Conservation (phyloP, 768 basidiomycete genomes). For the Lyophyllum atratum region DNA sequence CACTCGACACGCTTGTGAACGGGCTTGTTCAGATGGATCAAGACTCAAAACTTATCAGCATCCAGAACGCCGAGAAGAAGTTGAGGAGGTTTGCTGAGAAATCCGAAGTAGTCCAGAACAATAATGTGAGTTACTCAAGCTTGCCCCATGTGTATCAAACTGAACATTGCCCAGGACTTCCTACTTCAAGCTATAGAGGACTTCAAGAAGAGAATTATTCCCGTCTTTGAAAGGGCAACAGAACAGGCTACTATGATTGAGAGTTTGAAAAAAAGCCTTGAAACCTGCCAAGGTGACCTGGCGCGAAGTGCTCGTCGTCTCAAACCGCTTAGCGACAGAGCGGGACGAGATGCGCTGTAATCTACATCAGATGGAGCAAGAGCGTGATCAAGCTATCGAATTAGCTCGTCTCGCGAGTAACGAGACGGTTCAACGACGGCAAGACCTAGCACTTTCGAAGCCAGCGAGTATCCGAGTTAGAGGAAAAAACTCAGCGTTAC, state of each 20-base stretch:
- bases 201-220: slow-evolving; percentile 43
- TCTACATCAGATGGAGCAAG: slow-evolving; percentile 17
- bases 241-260: slow-evolving; percentile 30
- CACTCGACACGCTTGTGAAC: slow-evolving; percentile 28
- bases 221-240: slow-evolving; percentile 33
- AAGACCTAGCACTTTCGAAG: slow-evolving; percentile 15
- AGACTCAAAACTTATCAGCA: slow-evolving; percentile 33
- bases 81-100: slow-evolving; percentile 29
- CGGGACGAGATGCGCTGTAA: slow-evolving; percentile 16
- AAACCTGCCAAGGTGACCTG: slow-evolving; percentile 9
- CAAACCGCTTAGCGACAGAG: slow-evolving; percentile 21
- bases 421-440: slow-evolving; percentile 22
- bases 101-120: slow-evolving; percentile 23
- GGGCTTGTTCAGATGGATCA: slow-evolving; percentile 35
- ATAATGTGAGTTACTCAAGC: slow-evolving; percentile 26
- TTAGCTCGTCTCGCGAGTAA: slow-evolving; percentile 28
- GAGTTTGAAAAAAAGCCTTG: slow-evolving; percentile 19
- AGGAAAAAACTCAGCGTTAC: slow-evolving; percentile 30
- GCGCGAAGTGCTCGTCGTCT: neutral
- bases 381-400: slow-evolving; percentile 29
- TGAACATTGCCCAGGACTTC: slow-evolving; percentile 21
- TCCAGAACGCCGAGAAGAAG: slow-evolving; percentile 36
- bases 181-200: slow-evolving; percentile 38
- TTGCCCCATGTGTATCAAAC: neutral
- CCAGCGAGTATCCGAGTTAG: slow-evolving; percentile 23